phyloP scores from a whole-genome alignment of 208 protist species.

The Leishmania amazonensis region DNA sequence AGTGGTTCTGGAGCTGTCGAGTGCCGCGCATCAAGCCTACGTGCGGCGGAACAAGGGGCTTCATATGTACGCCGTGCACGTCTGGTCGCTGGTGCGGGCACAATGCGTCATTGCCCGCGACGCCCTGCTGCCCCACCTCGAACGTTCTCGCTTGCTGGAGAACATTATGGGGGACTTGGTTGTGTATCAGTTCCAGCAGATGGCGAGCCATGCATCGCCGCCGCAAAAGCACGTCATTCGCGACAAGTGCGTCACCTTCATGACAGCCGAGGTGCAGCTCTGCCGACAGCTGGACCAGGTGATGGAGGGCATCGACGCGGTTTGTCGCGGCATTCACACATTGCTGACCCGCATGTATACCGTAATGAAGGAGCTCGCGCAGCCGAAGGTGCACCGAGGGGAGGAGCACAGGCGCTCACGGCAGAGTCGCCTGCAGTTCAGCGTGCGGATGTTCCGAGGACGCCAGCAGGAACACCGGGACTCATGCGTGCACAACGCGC shows the following conservation, averaged over 20 bases:
- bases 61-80: conserved; percentile 42
- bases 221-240: conserved; percentile 34
- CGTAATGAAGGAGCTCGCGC: conserved; percentile 30
- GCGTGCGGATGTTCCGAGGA: conserved; percentile 14
- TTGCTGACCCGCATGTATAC: conserved; percentile 20
- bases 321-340: conserved; percentile 22
- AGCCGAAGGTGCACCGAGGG: conserved; percentile 23
- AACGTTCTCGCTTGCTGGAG: conserved; percentile 34
- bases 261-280: conserved; percentile 40
- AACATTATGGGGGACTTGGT: conserved; percentile 47
- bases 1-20: conserved; percentile 43
- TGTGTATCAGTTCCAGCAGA: conserved; percentile 44
- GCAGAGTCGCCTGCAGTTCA: conserved; percentile 24
- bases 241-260: conserved; percentile 27
- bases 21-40: conserved; percentile 32
- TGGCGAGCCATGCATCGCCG: conserved; percentile 29
- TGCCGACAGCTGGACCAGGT: conserved; percentile 35
- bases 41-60: conserved; percentile 48
- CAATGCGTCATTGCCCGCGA: conserved; percentile 34
- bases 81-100: conserved; percentile 23
- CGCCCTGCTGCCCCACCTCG: conserved; percentile 36
- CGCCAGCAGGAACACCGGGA: conserved; percentile 1
- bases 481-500: background rate
- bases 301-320: conserved; percentile 35
- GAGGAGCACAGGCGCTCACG: conserved; percentile 25